Conservation (phyloP, 768 basidiomycete species). For the Panaeolus cyanescens region DNA sequence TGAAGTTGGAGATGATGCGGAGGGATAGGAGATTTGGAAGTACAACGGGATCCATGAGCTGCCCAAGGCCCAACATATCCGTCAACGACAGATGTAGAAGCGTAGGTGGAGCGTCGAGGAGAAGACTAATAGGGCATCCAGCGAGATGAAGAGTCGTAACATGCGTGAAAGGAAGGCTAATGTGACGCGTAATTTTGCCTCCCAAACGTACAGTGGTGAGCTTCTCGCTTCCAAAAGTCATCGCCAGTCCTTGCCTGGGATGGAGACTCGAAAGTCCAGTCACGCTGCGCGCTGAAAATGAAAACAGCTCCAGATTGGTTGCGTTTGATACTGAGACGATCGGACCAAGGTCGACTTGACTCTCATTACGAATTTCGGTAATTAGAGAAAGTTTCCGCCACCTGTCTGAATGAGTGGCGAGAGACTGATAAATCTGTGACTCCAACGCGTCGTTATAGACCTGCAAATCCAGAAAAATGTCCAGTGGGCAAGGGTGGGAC, state of each 20-base stretch:
- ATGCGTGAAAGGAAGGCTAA: slow-evolving; percentile 36
- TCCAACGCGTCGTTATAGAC: not conserved
- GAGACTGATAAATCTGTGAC: not conserved
- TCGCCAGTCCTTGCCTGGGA: no score
- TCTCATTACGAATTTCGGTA: not conserved
- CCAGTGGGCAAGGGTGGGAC: not conserved
- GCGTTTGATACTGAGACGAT: not conserved
- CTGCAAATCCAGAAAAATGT: not conserved
- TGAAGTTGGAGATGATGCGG: slow-evolving; percentile 20
- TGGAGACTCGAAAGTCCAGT: not conserved
- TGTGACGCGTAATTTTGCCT: slow-evolving; percentile 39
- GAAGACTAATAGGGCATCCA: not conserved
- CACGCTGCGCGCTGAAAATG: not conserved
- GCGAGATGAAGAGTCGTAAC: slow-evolving; percentile 42
- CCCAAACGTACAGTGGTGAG: slow-evolving; percentile 40
- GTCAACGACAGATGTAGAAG: not conserved
- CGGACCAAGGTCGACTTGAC: not conserved
- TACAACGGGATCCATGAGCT: slow-evolving; percentile 21
- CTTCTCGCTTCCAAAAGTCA: not conserved
- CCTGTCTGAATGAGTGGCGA: not conserved
- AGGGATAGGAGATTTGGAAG: slow-evolving; percentile 38
- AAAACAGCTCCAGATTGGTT: not conserved
- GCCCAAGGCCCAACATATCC: not conserved
- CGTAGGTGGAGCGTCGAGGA: not conserved
- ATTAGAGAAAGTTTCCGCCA: not conserved